Evolutionary conservation across 805 yeast genomes (phyloP), one percentile per base, ranked within the genome.

Genomic region (Candida michaelii): DNA sequence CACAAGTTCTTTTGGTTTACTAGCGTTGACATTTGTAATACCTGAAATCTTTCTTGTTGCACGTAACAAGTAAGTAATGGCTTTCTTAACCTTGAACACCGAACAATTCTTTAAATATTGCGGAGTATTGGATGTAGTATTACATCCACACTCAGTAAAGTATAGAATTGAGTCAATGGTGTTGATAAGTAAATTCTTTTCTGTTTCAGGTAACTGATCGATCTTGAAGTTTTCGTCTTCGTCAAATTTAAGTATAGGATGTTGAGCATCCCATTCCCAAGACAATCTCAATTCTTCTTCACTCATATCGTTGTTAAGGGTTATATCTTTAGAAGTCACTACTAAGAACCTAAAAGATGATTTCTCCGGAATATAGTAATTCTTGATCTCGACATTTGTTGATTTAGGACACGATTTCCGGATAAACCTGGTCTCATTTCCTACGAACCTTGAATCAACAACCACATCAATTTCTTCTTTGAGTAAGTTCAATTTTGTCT

Each of bases 221-320:
- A 82, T 78, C 27, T 66, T 69, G 14, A 44, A 30, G 11, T 32
- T 41, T 24, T 47, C 58, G 30, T 52, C 53, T 16, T 45, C 51
- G 15, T 47, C 44, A 42, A 85, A 63, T 49, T 73, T 72, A 40
- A 69, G 65, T 29, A 89, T 85, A 2, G 97, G 96, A 58, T 89
- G 96, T 13, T 66, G 49, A 3, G 63, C 57, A 56, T 89, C 96
- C 96, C 97, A 91, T 46, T 83, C 87, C 98, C 98, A 91, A 1
- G 82, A 78, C 8, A 89, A 61, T 0, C 90, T 75, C 15, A 91
- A 62, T 56, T 90, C 97, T 30, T 81, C 77, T n/a, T 80, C 89
- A 8, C 72, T 61, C 39, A 71, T 11, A 2, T 53, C 58, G 2
- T 55, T 42, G 27, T 52, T 52, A 17, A 70, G 48, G 10, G 32